Conservation (phyloP, 257 asterid genomes). For the Leonotis leonurus region DNA sequence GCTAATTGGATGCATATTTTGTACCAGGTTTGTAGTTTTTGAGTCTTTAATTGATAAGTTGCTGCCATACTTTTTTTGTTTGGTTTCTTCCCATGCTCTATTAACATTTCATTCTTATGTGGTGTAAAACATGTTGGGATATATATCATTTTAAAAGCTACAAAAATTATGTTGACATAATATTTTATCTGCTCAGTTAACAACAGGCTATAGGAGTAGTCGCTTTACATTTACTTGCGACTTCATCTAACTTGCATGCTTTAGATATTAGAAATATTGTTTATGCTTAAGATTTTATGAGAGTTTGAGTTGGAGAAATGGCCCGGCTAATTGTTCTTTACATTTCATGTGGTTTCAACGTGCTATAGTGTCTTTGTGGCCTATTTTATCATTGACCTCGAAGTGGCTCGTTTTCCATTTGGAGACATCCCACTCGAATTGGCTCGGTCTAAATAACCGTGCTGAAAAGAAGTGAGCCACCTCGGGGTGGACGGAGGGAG, state of each 20-base stretch:
- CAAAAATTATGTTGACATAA: not conserved
- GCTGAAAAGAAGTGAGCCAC: too few species aligned
- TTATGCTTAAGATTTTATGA: not conserved
- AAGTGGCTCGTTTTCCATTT: too few species aligned
- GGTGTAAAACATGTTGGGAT: too few species aligned
- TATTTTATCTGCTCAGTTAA: not conserved
- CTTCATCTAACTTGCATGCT: not conserved
- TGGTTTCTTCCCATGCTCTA: not conserved
- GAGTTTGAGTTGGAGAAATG: not conserved
- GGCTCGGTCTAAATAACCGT: too few species aligned
- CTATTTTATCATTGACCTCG: not conserved
- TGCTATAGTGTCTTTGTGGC: not conserved
- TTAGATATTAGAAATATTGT: not conserved
- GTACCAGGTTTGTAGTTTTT: slow-evolving; percentile 54
- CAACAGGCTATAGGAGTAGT: not conserved
- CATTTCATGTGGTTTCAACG: not conserved
- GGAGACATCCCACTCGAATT: too few species aligned
- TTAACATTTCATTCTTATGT: too few species aligned
- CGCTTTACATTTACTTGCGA: not conserved
- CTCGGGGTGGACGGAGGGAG: too few species aligned
- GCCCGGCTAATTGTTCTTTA: not conserved
- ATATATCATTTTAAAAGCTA: not conserved
- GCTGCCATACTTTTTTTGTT: not conserved
- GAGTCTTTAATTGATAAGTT: not conserved
- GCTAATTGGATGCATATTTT: slow-evolving; percentile 98